phyloP scores from a whole-genome alignment of 2,329 filamentous ascomycete genomes.

The Aspergillus luchuensis region DNA sequence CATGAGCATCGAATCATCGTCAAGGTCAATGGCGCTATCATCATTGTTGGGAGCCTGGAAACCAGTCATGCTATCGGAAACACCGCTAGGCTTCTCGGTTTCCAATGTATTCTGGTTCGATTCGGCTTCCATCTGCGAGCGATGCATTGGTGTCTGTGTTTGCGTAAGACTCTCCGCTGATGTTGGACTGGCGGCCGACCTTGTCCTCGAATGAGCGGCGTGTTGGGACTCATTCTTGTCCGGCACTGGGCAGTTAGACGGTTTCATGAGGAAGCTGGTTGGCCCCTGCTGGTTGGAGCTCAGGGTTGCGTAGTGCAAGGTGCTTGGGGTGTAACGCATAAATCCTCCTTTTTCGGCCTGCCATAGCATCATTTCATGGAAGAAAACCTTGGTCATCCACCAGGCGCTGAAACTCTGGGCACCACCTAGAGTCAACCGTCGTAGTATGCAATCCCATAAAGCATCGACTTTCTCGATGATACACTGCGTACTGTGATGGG shows the following conservation, averaged over 20 bases:
- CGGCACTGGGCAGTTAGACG: conserved; percentile 17
- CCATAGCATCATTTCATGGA: conserved; percentile 92
- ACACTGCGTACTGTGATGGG: conserved; percentile 46
- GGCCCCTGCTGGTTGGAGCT: conserved; percentile 25
- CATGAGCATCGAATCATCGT: conserved; percentile 47
- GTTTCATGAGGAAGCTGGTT: conserved; percentile 27
- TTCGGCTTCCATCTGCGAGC: conserved; percentile 21
- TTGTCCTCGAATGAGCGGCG: conserved; percentile 23
- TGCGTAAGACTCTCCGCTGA: conserved; percentile 21
- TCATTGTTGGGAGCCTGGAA: conserved; percentile 54
- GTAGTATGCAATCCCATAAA: conserved; percentile 48
- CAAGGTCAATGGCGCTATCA: conserved; percentile 74
- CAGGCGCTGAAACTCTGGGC: conserved; percentile 52
- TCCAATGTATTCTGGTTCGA: conserved; percentile 24
- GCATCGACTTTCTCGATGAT: conserved; percentile 48
- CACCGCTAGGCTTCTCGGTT: conserved; percentile 49
- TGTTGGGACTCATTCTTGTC: conserved; percentile 21
- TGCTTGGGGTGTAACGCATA: conserved; percentile 57
- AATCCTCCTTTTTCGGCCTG: conserved; percentile 89
- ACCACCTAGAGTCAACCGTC: conserved; percentile 46
- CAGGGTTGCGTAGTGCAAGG: conserved; percentile 32
- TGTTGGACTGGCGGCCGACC: conserved; percentile 23
- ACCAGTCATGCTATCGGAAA: conserved; percentile 44
- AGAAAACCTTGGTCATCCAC: conserved; percentile 85
- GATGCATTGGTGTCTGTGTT: conserved; percentile 19